Evolutionary conservation across 257 asterid genomes (phyloP), one percentile per base, ranked within the genome.

Genomic region (Nicotiana attenuata): DNA sequence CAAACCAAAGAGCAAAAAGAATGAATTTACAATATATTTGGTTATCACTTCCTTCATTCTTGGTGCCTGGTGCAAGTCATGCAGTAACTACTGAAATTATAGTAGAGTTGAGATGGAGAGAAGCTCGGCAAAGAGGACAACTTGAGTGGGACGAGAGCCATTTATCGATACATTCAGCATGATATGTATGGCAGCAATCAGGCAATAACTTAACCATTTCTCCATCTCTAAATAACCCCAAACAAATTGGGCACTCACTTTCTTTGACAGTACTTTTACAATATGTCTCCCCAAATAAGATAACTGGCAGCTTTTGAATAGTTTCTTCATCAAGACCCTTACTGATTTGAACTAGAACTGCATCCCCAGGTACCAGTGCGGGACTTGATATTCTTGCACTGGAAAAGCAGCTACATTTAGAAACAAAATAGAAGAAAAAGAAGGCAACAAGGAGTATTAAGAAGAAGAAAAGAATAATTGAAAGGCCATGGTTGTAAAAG

Each of bases 91-190:
- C 0, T 33, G 3, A 9, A 79, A 57, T 64, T 29, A 7, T 31
- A 41, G 15, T 9, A 19, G 65, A 65, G 61, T 17, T 50, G 17
- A 68, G 77, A 13, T 60, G 77, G 2, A 85, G 77, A n/a, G 81
- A 81, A 24, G 80, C 64, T 38, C 89, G 81, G 63, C 89, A 86
- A 7, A 86, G 63, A 2, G 89, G 89, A 64, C 89, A 86, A 64
- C 60, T 83, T 2, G 85, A 35, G 20, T 77, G 83, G 52, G 10
- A 29, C 17, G 53, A 31, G 2, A 83, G 85, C 85, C 89, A 86
- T 26, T 71, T 50, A 64, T 86, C 87, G 1, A 86, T 80, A 38
- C 89, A 86, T 24, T 66, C 76, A 1, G 80, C 80, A 73, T 83
- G 89, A 28, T 81, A 86, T 29, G 47, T 53, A 29, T 86, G 89